Conservation (phyloP, 2,329 filamentous ascomycete species). For the Fusarium liriodendri region DNA sequence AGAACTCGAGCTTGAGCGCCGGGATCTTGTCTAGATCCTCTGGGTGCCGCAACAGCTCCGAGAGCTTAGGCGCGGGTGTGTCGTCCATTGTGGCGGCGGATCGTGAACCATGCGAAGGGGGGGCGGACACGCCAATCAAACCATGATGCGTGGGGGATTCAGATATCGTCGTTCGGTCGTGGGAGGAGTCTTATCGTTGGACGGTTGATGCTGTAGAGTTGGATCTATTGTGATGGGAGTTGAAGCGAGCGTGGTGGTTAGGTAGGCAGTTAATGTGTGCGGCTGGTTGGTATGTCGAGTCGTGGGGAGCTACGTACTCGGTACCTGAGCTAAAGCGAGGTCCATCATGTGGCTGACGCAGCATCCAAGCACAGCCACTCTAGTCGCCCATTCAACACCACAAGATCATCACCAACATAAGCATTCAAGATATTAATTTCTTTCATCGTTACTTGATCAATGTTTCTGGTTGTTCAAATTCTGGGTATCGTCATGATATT, state of each 20-base stretch:
- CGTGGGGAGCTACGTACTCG: conserved; percentile 31
- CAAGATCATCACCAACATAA: neutral
- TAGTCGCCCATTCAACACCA: conserved; percentile 2
- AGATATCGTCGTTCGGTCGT: neutral
- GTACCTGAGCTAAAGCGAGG: conserved; percentile 12
- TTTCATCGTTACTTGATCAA: neutral
- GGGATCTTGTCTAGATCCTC: conserved; percentile 98
- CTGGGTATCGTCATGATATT: neutral
- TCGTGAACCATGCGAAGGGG: conserved; percentile 37
- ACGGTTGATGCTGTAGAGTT: neutral
- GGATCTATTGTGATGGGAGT: neutral
- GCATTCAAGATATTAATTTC: neutral
- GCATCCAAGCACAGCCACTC: conserved; percentile 32
- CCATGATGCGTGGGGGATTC: conserved; percentile 35
- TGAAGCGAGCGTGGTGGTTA: conserved; percentile 15
- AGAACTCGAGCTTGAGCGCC: conserved; percentile 89
- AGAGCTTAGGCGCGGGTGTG: conserved; percentile 80
- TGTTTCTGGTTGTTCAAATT: neutral
- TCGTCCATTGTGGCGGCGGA: conserved; percentile 56
- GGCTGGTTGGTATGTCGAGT: conserved; percentile 15
- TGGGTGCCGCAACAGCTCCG: conserved; percentile 92
- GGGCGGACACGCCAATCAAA: conserved; percentile 39
- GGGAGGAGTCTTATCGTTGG: neutral
- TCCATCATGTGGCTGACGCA: conserved; percentile 32
- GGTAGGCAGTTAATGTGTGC: neutral